Base-by-base conservation (phyloP, 306 rosid genomes). In the Cicer pinnatifidum region DNA sequence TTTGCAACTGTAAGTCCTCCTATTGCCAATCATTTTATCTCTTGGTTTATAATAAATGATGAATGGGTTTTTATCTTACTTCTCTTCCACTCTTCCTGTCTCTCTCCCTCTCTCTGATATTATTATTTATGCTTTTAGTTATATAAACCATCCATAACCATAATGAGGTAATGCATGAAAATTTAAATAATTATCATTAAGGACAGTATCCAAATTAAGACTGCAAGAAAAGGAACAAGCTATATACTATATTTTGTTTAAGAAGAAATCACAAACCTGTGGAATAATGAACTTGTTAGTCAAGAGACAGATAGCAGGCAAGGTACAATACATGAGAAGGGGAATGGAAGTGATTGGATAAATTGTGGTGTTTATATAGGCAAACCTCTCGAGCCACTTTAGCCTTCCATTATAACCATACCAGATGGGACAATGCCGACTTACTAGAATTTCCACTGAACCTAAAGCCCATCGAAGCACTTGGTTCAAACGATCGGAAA, bases 381-480 rank as follows among this genome's bases (percentile, higher is more conserved):
- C 90, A 7, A 94, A 91, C 83, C 98, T 82, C 83, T 94, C 98
- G 2, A 94, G 90, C 97, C 97, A 94, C 78, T 94, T 94, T 33
- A 94, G 86, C 84, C 98, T 85, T 53, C 98, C 98, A 53, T 89
- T 67, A 75, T 94, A 94, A 76, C 98, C 98, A 57, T 94, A 94
- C 98, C 98, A 94, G 76, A 94, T 88, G 46, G 98, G 98, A 67
- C 98, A 94, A 68, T 94, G 98, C 9, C 98, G 85, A 60, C 98
- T 94, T 1, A 91, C 76, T 38, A 94, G 97, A 87, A 94, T 94
- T 85, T 94, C 98, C 71, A 94, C 98, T 0, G 98, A 94, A 51
- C 98, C 98, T 44, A 91, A 75, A 5, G 98, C 98, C 98, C 98
- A 94, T 11, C 97, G 92, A 70, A 91, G 96, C 83, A 91, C 97